phyloP scores from a whole-genome alignment of 2,329 filamentous ascomycete species.

The Simplicillium aogashimaense region DNA sequence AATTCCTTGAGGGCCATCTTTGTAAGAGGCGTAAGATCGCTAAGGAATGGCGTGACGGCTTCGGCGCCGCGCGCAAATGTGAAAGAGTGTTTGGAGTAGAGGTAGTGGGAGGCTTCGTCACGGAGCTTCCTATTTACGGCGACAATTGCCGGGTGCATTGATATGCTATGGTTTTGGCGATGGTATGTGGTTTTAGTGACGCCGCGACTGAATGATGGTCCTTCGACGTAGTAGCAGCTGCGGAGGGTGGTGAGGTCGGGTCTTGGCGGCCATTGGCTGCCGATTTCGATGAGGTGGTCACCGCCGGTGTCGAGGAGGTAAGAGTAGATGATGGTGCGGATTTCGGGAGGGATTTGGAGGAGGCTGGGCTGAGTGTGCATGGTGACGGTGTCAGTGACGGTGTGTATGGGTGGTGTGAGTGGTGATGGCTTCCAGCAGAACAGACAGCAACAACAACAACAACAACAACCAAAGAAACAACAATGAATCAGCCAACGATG shows the following conservation, averaged over 20 bases:
- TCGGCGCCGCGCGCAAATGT: slow-evolving; percentile 51
- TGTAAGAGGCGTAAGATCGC: slow-evolving; percentile 40
- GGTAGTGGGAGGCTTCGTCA: slow-evolving; percentile 41
- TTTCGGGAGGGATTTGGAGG: slow-evolving; percentile 27
- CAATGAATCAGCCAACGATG: too few species aligned
- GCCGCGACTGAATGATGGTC: slow-evolving; percentile 26
- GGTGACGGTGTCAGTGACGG: not conserved
- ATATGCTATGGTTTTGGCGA: slow-evolving; percentile 9
- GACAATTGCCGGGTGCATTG: slow-evolving; percentile 36
- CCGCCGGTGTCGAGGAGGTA: slow-evolving; percentile 32
- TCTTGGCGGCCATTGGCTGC: slow-evolving; percentile 23
- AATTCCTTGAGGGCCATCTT: slow-evolving; percentile 37
- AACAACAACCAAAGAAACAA: too few species aligned
- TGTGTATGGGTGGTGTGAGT: not conserved
- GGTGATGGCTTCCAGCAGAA: too few species aligned
- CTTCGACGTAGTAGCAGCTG: slow-evolving; percentile 30
- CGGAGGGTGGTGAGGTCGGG: slow-evolving; percentile 11
- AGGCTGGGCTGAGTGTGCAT: slow-evolving; percentile 9
- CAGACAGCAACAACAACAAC: too few species aligned
- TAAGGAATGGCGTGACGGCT: slow-evolving; percentile 48
- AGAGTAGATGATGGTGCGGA: slow-evolving; percentile 32
- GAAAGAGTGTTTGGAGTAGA: slow-evolving; percentile 48
- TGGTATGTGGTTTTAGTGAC: slow-evolving; percentile 44
- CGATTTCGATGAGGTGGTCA: slow-evolving; percentile 26
- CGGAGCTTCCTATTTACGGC: slow-evolving; percentile 36